These are phyloP conservation scores for Aphanoascus verrucosus DNA, from an alignment of 2,329 filamentous ascomycete species.

Conservation along the genomic window DNA sequence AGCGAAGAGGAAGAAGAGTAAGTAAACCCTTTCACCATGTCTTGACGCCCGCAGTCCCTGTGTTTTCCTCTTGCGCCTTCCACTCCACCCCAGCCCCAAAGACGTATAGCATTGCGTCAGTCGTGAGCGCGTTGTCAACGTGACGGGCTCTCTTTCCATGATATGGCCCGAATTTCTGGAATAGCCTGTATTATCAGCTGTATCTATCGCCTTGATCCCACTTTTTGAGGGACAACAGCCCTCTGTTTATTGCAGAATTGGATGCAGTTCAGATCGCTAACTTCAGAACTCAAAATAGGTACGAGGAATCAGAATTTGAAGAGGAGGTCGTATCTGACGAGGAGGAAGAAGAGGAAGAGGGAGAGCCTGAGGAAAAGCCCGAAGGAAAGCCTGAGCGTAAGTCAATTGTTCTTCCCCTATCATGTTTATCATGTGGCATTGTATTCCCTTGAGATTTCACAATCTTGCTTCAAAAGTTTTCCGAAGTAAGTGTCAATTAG, in stretches of 20 bases:
- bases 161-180: too few species aligned
- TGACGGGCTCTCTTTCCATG: too few species aligned
- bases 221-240: too few species aligned
- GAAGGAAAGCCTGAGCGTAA: constrained; percentile 18
- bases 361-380: constrained; percentile 19
- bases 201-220: too few species aligned
- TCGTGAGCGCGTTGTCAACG: too few species aligned
- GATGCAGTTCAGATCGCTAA: not conserved
- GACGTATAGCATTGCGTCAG: too few species aligned
- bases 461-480: not conserved
- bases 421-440: not conserved
- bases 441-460: not conserved
- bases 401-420: not conserved
- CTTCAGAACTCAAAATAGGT: constrained; percentile 17
- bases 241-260: too few species aligned
- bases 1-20: constrained; percentile 41
- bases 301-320: constrained; percentile 26
- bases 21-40: not conserved
- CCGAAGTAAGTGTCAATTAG: not conserved
- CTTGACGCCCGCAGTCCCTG: too few species aligned
- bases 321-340: constrained; percentile 18
- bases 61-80: too few species aligned
- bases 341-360: constrained; percentile 20
- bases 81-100: too few species aligned
- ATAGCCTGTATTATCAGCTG: too few species aligned